These are phyloP conservation scores for Pseudofabraea citricarpa DNA, from an alignment of 2,329 filamentous ascomycete genomes.

Conservation along the genomic window DNA sequence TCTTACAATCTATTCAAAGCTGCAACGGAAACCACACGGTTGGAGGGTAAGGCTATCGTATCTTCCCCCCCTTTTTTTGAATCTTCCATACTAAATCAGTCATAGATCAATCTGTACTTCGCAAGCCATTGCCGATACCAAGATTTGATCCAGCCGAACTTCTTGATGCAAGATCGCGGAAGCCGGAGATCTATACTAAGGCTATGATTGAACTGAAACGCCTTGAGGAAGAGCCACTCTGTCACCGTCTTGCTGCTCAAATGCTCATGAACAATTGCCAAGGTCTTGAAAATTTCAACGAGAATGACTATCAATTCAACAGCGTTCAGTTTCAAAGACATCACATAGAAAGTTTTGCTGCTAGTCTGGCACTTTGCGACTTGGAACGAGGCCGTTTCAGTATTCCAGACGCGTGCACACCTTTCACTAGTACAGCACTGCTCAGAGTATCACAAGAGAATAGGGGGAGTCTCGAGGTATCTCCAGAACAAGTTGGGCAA, in stretches of 20 bases:
- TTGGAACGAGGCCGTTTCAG: constrained; percentile 44
- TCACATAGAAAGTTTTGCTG: constrained; percentile 53
- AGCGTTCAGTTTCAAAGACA: constrained; percentile 32
- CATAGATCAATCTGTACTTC: constrained; percentile 2
- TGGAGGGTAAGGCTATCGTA: too few relatives aligned
- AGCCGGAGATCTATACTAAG: constrained; percentile 24
- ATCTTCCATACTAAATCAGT: too few relatives aligned
- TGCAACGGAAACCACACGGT: background rate
- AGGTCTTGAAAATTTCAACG: constrained; percentile 21
- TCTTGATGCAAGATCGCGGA: constrained; percentile 9
- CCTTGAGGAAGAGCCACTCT: constrained; percentile 26
- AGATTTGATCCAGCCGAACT: constrained; percentile 13
- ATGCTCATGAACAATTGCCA: constrained; percentile 29
- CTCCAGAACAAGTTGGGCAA: constrained; percentile 31
- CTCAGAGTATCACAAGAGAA: constrained; percentile 31
- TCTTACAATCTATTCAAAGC: too few relatives aligned
- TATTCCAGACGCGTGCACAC: constrained; percentile 45
- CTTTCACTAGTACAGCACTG: constrained; percentile 31
- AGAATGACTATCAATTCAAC: constrained; percentile 22
- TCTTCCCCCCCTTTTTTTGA: too few relatives aligned
- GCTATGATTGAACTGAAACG: constrained; percentile 26
- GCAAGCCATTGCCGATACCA: too few relatives aligned
- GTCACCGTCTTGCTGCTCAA: constrained; percentile 26
- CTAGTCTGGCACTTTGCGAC: constrained; percentile 59
- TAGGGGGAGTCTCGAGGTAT: constrained; percentile 24